These are phyloP conservation scores for grape (Vitis vinifera) DNA, from an alignment of 164 flowering plant genomes.

Conservation along the genomic window DNA sequence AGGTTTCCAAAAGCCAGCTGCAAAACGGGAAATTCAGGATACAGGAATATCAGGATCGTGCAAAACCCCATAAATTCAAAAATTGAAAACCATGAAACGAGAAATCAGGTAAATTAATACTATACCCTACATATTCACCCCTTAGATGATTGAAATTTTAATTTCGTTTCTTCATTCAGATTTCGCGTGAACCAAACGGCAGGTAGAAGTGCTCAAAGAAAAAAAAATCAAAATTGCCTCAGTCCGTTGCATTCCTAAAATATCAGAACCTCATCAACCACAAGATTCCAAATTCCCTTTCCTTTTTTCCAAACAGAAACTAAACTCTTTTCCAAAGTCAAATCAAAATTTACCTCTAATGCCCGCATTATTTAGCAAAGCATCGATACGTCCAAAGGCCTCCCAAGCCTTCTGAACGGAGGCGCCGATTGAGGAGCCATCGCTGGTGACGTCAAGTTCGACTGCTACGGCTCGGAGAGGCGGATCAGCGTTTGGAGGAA, in stretches of 20 bases:
- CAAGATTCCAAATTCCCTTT: background rate
- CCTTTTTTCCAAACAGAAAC: background rate
- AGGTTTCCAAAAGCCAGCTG: no score
- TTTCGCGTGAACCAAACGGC: no score
- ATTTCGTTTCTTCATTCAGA: no score
- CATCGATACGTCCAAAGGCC: conserved; percentile 74
- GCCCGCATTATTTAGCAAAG: conserved; percentile 75
- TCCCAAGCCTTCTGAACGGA: conserved; percentile 69
- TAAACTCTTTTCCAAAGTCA: background rate
- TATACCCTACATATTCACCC: no score
- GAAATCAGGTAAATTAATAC: no score
- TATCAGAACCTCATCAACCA: background rate
- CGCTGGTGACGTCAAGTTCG: conserved; percentile 61
- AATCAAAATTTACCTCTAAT: conserved; percentile 48
- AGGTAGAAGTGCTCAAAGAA: background rate
- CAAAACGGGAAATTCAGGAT: no score
- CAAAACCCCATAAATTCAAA: no score
- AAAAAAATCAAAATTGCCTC: background rate
- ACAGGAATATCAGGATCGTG: no score
- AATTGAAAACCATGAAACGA: no score
- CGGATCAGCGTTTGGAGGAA: background rate
- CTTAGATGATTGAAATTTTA: no score
- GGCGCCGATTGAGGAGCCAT: conserved; percentile 38
- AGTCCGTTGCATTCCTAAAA: no score
- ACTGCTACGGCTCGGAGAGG: conserved; percentile 41